phyloP scores from a whole-genome alignment of 306 rosid genomes.

The Casuarina glauca region DNA sequence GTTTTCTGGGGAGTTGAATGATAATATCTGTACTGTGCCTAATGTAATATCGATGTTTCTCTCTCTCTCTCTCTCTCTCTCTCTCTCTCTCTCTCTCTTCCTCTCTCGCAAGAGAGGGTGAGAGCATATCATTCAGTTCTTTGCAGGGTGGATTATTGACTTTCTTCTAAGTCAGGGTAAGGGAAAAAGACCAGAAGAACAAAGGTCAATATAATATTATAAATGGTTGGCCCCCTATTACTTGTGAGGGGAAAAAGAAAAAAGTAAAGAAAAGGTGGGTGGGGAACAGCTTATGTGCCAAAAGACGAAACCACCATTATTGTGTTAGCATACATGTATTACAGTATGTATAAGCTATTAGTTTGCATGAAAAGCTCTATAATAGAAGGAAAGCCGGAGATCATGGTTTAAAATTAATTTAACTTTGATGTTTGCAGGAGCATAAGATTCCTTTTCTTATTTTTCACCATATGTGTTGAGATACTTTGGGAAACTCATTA shows the following conservation, averaged over 20 bases:
- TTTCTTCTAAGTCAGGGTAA: not conserved
- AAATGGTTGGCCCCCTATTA: not conserved
- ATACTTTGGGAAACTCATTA: conserved; percentile 8
- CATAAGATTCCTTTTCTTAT: conserved; percentile 10
- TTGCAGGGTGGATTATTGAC: not conserved
- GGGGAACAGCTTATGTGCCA: not conserved
- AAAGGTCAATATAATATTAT: not conserved
- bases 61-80: no score
- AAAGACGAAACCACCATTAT: not conserved
- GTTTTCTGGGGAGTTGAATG: not conserved
- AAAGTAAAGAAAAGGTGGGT: not conserved
- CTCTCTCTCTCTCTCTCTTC: no score
- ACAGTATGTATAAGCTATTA: not conserved
- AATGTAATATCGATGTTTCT: not conserved
- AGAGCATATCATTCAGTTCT: not conserved
- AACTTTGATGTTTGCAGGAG: not conserved
- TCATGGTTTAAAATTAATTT: not conserved
- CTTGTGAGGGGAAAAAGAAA: not conserved
- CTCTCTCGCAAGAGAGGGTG: not conserved
- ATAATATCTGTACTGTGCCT: not conserved
- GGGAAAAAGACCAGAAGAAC: not conserved
- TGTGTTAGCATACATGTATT: not conserved
- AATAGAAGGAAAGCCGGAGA: not conserved
- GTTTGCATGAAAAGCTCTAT: not conserved
- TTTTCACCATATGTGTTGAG: not conserved